Base-by-base conservation (phyloP, 2,329 filamentous ascomycete species). In the Pseudogymnoascus sp. region DNA sequence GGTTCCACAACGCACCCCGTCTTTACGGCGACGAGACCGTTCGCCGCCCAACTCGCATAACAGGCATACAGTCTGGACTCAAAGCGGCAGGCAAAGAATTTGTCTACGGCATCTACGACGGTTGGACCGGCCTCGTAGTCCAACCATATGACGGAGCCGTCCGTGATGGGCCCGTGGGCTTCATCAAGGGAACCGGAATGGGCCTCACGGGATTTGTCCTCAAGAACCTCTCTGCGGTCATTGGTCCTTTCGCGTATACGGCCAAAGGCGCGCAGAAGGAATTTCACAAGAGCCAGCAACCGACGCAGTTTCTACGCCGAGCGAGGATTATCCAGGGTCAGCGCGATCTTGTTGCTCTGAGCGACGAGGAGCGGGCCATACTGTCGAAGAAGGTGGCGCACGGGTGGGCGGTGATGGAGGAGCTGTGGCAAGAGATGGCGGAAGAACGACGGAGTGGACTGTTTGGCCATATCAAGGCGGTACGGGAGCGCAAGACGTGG, bases 1-100 rank as follows among this genome's bases (percentile, higher is more conserved):
- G 86, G 1, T 88, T 89, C 64, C 86, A 89, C 70, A 89, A 89
- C 65, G 85, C 84, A 0, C 86, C 86, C 1, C 80, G 85, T 2
- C 76, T 90, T 0, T 90, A 89, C 65, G 86, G 86, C 12, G 87
- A 90, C 66, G 80, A 83, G 57, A 89, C 86, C 1, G 87, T 90
- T 1, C 80, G 87, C 3, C 79, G 79, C 1, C 83, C 84, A 1
- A 78, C 79, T 1, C 79, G 84, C 6, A 81, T 89, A 41, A 88
- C 84, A 0, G 87, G 85, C 2, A 78, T 89, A 62, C 77, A 79
- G 58, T 88, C 84, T 2, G 87, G 86, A 0, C 74, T 85, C 8
- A 78, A 77, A 37, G 86, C 85, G 0, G 84, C 84, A 0, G 76
- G 83, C 5, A 74, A 80, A 62, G 86, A 87, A 69, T 81, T 89